A percentile compares a stretch with the other conserved stretches of the same genome.
Conservation (phyloP, 176 grass and related monocot species). For the Bromus sterilis region DNA sequence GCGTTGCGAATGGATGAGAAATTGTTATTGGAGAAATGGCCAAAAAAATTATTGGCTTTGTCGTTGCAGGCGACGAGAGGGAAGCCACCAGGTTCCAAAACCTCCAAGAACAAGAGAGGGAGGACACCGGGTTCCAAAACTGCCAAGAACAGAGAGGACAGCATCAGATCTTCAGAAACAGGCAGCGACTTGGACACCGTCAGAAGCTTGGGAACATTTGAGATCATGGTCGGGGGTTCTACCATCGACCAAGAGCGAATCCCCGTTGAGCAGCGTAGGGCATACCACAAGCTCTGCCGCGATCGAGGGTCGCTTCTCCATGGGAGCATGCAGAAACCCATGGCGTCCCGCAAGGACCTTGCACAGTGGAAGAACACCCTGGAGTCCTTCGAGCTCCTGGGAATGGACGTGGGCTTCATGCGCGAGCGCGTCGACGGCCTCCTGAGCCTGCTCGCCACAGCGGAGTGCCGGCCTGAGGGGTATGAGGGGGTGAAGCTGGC, state of each 20-base stretch:
- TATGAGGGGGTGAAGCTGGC: not conserved
- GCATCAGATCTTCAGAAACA: not conserved
- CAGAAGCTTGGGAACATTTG: constrained; percentile 10
- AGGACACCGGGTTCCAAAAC: not conserved
- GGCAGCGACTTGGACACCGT: not conserved
- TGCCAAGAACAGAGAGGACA: not conserved
- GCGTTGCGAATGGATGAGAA: not conserved
- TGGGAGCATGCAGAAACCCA: not conserved
- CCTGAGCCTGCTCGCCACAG: not conserved
- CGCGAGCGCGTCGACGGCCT: not conserved
- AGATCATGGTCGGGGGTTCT: constrained; percentile 5
- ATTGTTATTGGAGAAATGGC: not conserved
- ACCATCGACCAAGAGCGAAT: constrained; percentile 19
- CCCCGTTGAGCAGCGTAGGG: not conserved
- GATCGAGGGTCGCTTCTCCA: constrained; percentile 22
- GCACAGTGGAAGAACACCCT: constrained; percentile 28
- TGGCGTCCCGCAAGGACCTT: constrained; percentile 2
- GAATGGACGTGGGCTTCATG: constrained; percentile 29
- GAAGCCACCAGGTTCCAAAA: not conserved
- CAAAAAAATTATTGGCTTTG: not conserved
- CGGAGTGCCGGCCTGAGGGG: not conserved
- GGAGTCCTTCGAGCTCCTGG: constrained; percentile 19
- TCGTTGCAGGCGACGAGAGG: not conserved
- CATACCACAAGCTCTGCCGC: constrained; percentile 22
- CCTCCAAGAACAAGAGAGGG: not conserved